A percentile compares a stretch with the other conserved stretches of the same genome.
Evolutionary conservation across 768 basidiomycete species (phyloP).

Genomic region (Leccinum uliginosum): DNA sequence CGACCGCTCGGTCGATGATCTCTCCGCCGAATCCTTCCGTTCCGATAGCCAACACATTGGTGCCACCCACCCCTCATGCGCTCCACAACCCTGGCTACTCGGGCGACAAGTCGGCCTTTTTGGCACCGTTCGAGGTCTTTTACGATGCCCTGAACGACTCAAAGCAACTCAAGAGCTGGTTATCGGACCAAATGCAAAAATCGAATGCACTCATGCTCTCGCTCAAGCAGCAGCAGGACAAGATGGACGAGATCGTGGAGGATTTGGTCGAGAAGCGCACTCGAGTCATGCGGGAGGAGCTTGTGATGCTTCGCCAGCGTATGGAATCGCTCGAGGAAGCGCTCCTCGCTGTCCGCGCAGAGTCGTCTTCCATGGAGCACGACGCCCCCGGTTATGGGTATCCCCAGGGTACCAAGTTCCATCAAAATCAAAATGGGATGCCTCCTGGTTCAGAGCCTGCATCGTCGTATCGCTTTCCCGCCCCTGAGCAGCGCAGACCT

Average conservation of each 20-base stretch:
- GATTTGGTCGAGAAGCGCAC: conserved; percentile 58
- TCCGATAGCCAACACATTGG: conserved; percentile 61
- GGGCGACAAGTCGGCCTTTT: conserved; percentile 69
- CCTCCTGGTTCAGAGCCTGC: conserved; percentile 27
- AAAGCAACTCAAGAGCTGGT: conserved; percentile 72
- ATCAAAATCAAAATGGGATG: conserved; percentile 43
- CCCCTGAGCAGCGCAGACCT: conserved; percentile 31
- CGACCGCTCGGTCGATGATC: conserved; percentile 31
- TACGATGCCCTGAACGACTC: conserved; percentile 83
- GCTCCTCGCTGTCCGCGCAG: conserved; percentile 28
- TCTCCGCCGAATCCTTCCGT: conserved; percentile 59
- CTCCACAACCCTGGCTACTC: conserved; percentile 57
- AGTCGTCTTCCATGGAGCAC: conserved; percentile 15
- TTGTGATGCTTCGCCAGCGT: conserved; percentile 52
- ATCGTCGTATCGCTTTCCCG: conserved; percentile 47
- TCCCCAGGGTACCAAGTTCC: conserved; percentile 22
- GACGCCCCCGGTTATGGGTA: conserved; percentile 13
- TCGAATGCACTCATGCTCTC: conserved; percentile 51
- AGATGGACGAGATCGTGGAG: conserved; percentile 55
- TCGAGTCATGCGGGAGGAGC: conserved; percentile 56
- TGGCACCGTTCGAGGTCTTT: conserved; percentile 79
- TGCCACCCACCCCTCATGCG: conserved; percentile 67
- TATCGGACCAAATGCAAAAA: conserved; percentile 67
- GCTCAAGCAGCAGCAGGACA: conserved; percentile 58
- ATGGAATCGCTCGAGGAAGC: conserved; percentile 66